Evolutionary conservation across 805 yeast genomes (phyloP).

Genomic region (Saturnispora diversa): DNA sequence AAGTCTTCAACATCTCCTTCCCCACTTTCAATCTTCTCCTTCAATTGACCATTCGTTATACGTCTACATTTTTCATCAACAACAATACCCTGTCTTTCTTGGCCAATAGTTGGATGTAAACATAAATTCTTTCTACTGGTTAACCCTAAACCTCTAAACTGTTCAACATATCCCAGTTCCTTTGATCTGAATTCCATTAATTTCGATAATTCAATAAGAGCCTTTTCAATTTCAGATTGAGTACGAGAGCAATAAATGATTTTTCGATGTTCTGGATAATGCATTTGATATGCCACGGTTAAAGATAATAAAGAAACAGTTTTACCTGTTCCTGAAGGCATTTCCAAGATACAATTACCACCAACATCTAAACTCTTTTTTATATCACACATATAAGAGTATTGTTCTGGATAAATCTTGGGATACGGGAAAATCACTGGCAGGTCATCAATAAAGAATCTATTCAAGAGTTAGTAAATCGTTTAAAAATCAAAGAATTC

Average conservation of each 20-base stretch:
- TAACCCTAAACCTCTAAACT: slow-evolving; percentile 88
- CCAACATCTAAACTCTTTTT: slow-evolving; percentile 92
- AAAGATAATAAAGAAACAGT: slow-evolving; percentile 86
- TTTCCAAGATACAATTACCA: slow-evolving; percentile 91
- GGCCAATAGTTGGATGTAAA: slow-evolving; percentile 76
- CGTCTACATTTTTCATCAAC: slow-evolving; percentile 97
- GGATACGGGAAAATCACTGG: slow-evolving; percentile 97
- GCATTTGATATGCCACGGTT: slow-evolving; percentile 91
- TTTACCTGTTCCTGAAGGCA: slow-evolving; percentile 99
- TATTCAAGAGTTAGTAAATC: slow-evolving; percentile 23
- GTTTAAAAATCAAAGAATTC: neutral
- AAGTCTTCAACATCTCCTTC: slow-evolving; percentile 49
- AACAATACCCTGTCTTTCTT: slow-evolving; percentile 81
- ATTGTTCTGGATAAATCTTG: slow-evolving; percentile 94
- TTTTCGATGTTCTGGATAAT: slow-evolving; percentile 87
- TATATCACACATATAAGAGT: slow-evolving; percentile 94
- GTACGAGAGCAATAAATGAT: slow-evolving; percentile 98
- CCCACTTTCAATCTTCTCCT: slow-evolving; percentile 53
- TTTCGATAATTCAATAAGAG: slow-evolving; percentile 79
- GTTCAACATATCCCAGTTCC: slow-evolving; percentile 81
- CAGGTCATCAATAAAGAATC: slow-evolving; percentile 88
- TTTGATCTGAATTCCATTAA: slow-evolving; percentile 80
- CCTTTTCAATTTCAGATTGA: slow-evolving; percentile 98
- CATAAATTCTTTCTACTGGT: slow-evolving; percentile 93
- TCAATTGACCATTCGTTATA: slow-evolving; percentile 85